These are phyloP conservation scores for Naematelia encephala DNA, from an alignment of 768 basidiomycete genomes.

Conservation along the genomic window DNA sequence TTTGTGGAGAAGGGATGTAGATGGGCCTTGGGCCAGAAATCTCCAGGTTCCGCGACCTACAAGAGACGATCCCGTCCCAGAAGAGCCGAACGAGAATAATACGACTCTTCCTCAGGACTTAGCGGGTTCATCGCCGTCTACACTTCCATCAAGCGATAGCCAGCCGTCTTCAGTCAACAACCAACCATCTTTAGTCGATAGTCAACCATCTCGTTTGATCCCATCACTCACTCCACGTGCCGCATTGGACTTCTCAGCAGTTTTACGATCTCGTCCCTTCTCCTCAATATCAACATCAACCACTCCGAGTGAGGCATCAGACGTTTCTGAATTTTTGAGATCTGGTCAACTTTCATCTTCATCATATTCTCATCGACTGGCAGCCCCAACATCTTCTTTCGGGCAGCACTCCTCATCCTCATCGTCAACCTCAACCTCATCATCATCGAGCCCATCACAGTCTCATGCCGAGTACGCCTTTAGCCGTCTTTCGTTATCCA, in stretches of 20 bases:
- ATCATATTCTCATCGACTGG: background rate
- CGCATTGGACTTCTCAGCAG: background rate
- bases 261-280: background rate
- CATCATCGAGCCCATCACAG: slow-evolving; percentile 17
- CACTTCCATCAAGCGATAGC: no score
- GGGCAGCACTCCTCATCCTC: slow-evolving; percentile 20
- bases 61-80: no score
- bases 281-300: background rate
- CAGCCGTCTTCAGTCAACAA: no score
- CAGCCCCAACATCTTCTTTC: slow-evolving; percentile 14
- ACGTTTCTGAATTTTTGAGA: no score
- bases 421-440: slow-evolving; percentile 15
- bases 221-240: background rate
- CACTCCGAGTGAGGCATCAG: background rate
- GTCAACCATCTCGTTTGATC: background rate
- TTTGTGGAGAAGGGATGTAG: slow-evolving; percentile 5
- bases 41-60: background rate
- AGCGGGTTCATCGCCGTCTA: no score
- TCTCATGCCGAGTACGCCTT: slow-evolving; percentile 32
- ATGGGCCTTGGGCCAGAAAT: background rate
- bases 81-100: no score
- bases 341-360: no score
- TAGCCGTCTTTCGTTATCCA: slow-evolving; percentile 10
- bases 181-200: no score
- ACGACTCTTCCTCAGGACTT: no score